These are phyloP conservation scores for Jamesozyma gamospora DNA, from an alignment of 805 yeast genomes.

Conservation along the genomic window DNA sequence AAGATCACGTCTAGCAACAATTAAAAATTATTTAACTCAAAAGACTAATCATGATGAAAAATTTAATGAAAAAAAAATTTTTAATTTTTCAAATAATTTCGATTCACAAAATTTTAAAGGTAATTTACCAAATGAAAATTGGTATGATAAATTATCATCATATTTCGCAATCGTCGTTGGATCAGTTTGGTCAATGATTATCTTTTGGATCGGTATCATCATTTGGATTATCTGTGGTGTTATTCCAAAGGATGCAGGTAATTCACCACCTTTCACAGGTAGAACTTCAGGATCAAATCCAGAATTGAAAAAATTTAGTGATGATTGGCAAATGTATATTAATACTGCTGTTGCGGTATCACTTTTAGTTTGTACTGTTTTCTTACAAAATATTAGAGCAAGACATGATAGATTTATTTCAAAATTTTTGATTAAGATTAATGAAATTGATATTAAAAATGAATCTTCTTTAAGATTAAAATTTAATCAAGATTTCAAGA, in stretches of 20 bases:
- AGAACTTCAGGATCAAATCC: slow-evolving; percentile 18
- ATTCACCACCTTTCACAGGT: slow-evolving; percentile 21
- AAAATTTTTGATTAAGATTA: slow-evolving; percentile 13
- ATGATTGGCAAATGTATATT: slow-evolving; percentile 34
- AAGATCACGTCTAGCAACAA: slow-evolving; percentile 24
- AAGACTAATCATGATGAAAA: too few species aligned
- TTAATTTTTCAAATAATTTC: neutral
- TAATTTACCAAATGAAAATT: slow-evolving; percentile 19
- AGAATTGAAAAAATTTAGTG: slow-evolving; percentile 21
- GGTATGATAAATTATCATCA: slow-evolving; percentile 31
- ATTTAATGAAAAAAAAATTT: too few species aligned
- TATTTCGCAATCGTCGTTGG: slow-evolving; percentile 23
- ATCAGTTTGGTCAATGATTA: slow-evolving; percentile 23
- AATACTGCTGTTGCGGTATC: slow-evolving; percentile 35
- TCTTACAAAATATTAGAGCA: slow-evolving; percentile 33
- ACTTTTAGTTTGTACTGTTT: slow-evolving; percentile 28
- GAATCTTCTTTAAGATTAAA: slow-evolving; percentile 20
- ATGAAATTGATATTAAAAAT: slow-evolving; percentile 23
- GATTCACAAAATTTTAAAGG: slow-evolving; percentile 7
- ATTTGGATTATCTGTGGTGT: slow-evolving; percentile 33
- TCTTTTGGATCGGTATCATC: slow-evolving; percentile 33
- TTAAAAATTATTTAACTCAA: too few species aligned
- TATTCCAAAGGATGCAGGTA: slow-evolving; percentile 20
- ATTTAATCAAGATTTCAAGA: slow-evolving; percentile 12
- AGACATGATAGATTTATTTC: slow-evolving; percentile 29